Conservation (phyloP, 164 flowering plant genomes). For the Chimonanthus salicifolius region DNA sequence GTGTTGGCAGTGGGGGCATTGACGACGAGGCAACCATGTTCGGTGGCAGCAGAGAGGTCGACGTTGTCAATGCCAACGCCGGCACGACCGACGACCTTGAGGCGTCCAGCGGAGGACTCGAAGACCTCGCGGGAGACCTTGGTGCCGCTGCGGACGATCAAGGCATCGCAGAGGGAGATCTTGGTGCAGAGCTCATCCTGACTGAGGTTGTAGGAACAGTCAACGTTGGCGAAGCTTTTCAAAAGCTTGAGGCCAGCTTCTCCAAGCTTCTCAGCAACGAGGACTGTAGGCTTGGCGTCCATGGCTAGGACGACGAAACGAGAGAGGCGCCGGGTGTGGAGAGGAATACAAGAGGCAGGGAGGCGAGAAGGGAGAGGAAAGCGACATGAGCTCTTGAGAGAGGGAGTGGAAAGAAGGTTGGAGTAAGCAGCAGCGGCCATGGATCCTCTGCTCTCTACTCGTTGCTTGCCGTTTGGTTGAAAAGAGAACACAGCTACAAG, state of each 20-base stretch:
- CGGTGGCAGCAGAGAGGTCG: conserved; percentile 77
- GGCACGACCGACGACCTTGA: conserved; percentile 82
- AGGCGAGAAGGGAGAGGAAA: conserved; percentile 8
- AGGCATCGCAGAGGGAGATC: conserved; percentile 88
- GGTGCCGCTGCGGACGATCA: conserved; percentile 80
- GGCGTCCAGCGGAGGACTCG: conserved; percentile 58
- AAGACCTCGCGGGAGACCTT: conserved; percentile 76
- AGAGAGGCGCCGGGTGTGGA: conserved; percentile 14
- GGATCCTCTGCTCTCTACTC: neutral
- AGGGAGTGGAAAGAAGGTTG: conserved; percentile 15
- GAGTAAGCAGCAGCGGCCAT: conserved; percentile 34
- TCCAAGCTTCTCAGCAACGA: conserved; percentile 81
- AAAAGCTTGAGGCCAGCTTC: conserved; percentile 59
- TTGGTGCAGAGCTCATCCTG: conserved; percentile 81
- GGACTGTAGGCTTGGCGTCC: conserved; percentile 66
- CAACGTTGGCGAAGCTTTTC: conserved; percentile 68
- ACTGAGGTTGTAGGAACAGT: conserved; percentile 61
- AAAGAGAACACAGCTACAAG: neutral
- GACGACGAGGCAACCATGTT: conserved; percentile 75
- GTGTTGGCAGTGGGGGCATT: conserved; percentile 85
- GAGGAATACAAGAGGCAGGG: conserved; percentile 16
- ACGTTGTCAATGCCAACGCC: conserved; percentile 92
- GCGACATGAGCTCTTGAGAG: conserved; percentile 13
- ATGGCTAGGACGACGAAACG: conserved; percentile 22
- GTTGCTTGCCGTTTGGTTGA: no score